Conservation (phyloP, 768 basidiomycete species). For the Daedaleopsis nitida region DNA sequence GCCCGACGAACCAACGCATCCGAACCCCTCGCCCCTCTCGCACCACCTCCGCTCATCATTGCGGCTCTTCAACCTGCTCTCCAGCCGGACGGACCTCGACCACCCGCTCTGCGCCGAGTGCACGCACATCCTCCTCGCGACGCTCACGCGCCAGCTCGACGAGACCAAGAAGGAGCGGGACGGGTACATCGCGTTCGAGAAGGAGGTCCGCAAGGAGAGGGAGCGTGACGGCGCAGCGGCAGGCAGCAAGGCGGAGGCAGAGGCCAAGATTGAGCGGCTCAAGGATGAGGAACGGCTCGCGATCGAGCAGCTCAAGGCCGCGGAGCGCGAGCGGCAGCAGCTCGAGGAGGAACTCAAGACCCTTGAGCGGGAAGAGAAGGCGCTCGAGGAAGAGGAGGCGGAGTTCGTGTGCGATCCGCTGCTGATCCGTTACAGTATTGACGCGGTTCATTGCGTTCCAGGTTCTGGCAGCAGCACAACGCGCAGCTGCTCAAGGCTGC, state of each 20-base stretch:
- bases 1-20: constrained; percentile 51
- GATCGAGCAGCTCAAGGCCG: constrained; percentile 72
- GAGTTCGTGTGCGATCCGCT: constrained; percentile 52
- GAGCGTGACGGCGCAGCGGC: constrained; percentile 68
- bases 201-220: constrained; percentile 79
- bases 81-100: constrained; percentile 78
- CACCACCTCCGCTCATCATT: constrained; percentile 76
- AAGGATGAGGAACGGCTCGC: constrained; percentile 68
- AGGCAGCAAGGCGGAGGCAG: constrained; percentile 62
- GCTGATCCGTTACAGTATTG: not conserved
- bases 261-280: constrained; percentile 72
- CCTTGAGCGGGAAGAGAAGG: constrained; percentile 77
- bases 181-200: constrained; percentile 91
- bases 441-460: constrained; percentile 30
- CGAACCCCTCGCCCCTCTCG: constrained; percentile 72
- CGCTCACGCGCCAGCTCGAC: constrained; percentile 79
- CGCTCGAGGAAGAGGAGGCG: constrained; percentile 80
- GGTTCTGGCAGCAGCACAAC: constrained; percentile 84
- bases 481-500: constrained; percentile 66
- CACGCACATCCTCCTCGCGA: constrained; percentile 75
- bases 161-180: constrained; percentile 92
- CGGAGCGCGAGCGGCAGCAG: constrained; percentile 75
- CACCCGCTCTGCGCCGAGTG: constrained; percentile 97
- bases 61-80: constrained; percentile 75
- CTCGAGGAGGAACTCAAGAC: constrained; percentile 71